These are phyloP conservation scores for Dillenia turbinata DNA, from an alignment of 164 flowering plant genomes.

Conservation along the genomic window DNA sequence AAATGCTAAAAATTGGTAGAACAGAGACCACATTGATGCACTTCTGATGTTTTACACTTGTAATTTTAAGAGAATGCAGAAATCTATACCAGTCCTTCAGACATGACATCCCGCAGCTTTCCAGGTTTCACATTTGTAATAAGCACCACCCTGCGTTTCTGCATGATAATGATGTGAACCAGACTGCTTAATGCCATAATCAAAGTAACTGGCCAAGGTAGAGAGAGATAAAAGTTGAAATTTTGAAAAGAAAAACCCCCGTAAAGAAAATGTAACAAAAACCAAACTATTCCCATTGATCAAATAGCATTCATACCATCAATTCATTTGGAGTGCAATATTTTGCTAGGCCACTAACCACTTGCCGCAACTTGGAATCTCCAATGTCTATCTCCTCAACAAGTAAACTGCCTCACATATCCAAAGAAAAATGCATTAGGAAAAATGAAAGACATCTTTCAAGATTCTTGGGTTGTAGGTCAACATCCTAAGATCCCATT, in stretches of 20 bases:
- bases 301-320: conserved; percentile 39
- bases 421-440: conserved; percentile 3
- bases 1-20: too few relatives aligned
- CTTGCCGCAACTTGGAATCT: conserved; percentile 77
- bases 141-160: conserved; percentile 85
- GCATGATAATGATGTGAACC: conserved; percentile 10
- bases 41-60: too few relatives aligned
- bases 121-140: conserved; percentile 96
- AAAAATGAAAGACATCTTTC: neutral
- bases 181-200: neutral
- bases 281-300: neutral
- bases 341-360: conserved; percentile 97
- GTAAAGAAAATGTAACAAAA: neutral
- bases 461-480: too few relatives aligned
- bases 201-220: neutral
- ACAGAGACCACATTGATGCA: too few relatives aligned
- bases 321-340: conserved; percentile 70
- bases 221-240: neutral
- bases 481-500: too few relatives aligned
- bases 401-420: conserved; percentile 52
- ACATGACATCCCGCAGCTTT: conserved; percentile 85
- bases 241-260: neutral
- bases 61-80: neutral
- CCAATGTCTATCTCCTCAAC: conserved; percentile 99
- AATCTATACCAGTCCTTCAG: conserved; percentile 81